These are phyloP conservation scores for Ustilago tritici DNA, from an alignment of 1,284 basidiomycete species.

Conservation along the genomic window DNA sequence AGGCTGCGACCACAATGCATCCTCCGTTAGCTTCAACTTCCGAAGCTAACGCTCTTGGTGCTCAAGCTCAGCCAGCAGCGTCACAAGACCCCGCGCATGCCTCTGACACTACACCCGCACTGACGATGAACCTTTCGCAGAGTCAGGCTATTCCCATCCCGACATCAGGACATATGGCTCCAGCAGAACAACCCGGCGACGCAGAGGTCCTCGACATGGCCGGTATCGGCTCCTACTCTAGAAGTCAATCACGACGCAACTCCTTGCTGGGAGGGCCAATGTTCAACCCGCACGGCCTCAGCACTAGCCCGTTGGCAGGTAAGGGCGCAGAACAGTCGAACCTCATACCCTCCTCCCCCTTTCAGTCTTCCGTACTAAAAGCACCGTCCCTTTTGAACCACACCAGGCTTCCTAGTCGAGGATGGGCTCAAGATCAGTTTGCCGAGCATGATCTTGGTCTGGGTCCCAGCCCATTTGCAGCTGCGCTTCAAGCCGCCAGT, in stretches of 20 bases:
- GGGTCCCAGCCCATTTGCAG: slow-evolving; percentile 43
- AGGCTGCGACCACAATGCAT: neutral
- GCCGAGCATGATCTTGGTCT: slow-evolving; percentile 42
- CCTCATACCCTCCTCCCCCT: neutral
- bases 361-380: neutral
- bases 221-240: slow-evolving; percentile 54
- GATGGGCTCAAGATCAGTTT: slow-evolving; percentile 35
- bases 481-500: slow-evolving; percentile 40
- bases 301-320: neutral
- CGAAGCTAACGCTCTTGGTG: neutral
- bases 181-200: neutral
- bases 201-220: slow-evolving; percentile 39
- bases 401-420: slow-evolving; percentile 4
- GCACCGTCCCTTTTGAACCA: slow-evolving; percentile 1
- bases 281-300: slow-evolving; percentile 19
- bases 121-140: neutral
- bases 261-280: slow-evolving; percentile 43
- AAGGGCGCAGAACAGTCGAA: neutral
- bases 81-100: neutral
- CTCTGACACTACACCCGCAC: neutral
- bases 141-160: slow-evolving; percentile 11
- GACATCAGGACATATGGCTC: neutral
- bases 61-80: neutral
- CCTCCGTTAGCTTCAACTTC: neutral
- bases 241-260: slow-evolving; percentile 53